phyloP scores from a whole-genome alignment of 345 rosid genomes.

The Pelargonium nanum region DNA sequence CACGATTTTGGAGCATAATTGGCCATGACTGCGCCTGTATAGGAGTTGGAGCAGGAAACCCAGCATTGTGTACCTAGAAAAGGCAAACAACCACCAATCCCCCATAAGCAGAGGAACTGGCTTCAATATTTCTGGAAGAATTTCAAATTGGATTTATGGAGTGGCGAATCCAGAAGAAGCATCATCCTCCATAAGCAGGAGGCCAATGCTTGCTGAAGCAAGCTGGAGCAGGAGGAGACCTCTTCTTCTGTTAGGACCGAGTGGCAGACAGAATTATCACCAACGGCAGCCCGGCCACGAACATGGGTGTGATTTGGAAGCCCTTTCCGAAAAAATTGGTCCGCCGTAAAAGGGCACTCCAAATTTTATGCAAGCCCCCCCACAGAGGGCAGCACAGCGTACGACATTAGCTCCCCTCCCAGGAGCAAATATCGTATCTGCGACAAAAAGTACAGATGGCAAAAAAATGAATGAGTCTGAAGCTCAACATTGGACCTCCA shows the following conservation, averaged over 20 bases:
- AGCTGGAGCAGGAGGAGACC: constrained; percentile 90
- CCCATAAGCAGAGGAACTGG: constrained; percentile 39
- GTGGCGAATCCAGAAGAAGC: constrained; percentile 81
- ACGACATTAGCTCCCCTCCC: constrained; percentile 98
- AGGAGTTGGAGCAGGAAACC: constrained; percentile 92
- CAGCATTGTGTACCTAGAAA: constrained; percentile 89
- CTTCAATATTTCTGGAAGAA: constrained; percentile 38
- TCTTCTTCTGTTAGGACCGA: constrained; percentile 65
- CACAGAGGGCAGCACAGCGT: constrained; percentile 75
- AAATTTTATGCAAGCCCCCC: constrained; percentile 59
- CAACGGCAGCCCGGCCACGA: constrained; percentile 71
- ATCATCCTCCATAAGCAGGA: constrained; percentile 83
- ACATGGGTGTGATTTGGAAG: constrained; percentile 55
- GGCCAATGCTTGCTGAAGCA: constrained; percentile 70
- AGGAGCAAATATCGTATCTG: constrained; percentile 99
- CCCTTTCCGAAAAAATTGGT: constrained; percentile 60
- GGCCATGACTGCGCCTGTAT: constrained; percentile 99
- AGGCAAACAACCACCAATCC: constrained; percentile 45
- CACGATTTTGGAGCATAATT: constrained; percentile 75
- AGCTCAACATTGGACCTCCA: constrained; percentile 48
- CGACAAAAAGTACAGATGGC: constrained; percentile 78
- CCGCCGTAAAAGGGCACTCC: constrained; percentile 70
- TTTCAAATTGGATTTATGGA: constrained; percentile 32
- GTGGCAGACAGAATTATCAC: constrained; percentile 80
- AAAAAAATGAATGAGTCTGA: constrained; percentile 58